Base-by-base conservation (phyloP, 2,329 filamentous ascomycete genomes). In the Scedosporium boydii region DNA sequence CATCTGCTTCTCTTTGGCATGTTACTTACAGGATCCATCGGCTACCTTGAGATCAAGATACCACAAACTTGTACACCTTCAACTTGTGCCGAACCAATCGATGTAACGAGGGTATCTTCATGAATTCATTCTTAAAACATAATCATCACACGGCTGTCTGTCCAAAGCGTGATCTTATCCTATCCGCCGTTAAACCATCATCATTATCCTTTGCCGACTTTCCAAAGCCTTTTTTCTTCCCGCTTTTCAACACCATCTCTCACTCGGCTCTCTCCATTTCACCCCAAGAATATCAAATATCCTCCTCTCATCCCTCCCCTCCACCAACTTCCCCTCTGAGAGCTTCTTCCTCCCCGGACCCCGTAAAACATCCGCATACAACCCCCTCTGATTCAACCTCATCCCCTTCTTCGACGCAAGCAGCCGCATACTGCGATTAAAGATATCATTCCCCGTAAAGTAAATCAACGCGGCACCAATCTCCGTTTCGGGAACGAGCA, bases 361-460 rank as follows among this genome's bases (percentile, higher is more conserved):
- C 48, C 86, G 78, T 71, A 90, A 78, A 1, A 90, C 86, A 71
- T 91, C 83, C 67, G 79, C 83, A 68, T 87, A 96, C 62, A 98
- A 72, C 0, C 92, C 93, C 34, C 83, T 80, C 74, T 97, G 93
- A 68, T 96, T 97, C 62, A 98, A 72, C 59, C 89, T 77, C 90
- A 96, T 92, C 0, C 86, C 84, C 75, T 90, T 95, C 74, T 86
- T 91, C 46, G 86, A 84, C 14, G 92, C 91, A 66, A 97, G 73
- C 16, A 96, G 75, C 66, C 93, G 78, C 72, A 97, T 84, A 70
- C 90, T 96, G 16, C 93, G 81, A 72, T 97, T 97, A 77, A 97
- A 97, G 41, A 96, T 88, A 71, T 96, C 93, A 67, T 97, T 95
- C 1, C 93, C 93, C 0, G 93, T 97, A 70, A 97, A 98, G 71